Evolutionary conservation across 208 protist genomes (phyloP), one percentile per base, ranked within the genome.

Genomic region (Lotmaria passim): DNA sequence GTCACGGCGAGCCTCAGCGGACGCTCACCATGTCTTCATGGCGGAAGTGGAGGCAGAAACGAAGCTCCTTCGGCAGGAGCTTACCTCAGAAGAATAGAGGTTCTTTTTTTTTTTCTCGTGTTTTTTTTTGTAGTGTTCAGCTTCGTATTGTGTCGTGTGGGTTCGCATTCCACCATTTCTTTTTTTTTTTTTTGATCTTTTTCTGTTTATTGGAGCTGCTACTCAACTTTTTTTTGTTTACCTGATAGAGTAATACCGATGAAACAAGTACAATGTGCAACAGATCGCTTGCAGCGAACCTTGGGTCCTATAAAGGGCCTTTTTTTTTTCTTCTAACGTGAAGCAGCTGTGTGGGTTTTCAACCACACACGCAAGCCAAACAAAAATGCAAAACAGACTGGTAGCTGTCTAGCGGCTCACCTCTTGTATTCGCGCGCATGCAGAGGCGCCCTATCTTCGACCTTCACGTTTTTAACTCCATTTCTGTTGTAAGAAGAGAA

Each of bases 51-150:
- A 58, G n/a, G 43, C 46, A 19, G 77, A 82, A 39, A 57, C 72
- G 17, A 11, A 26, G 0, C 72, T 82, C 12, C 51, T 79, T 26
- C 63, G 70, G 17, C 56, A 62, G 21, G 72, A 82, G 47, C 55
- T 75, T 15, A 21, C 34, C 30, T 28, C 21, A 7, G 23, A 23
- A 17, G 55, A 19, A 7, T 60, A 47, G 24, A 15, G 26, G 6
- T 31, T 7, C 50, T 14, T n/a, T n/a, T 10, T 58, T 59, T 66
- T 31, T 61, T 38, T 66, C 63, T 47, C 44, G 57, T 50, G 38
- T 73, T 67, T 67, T 38, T 46, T 67, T 24, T 0, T 47, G 38
- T 34, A 17, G 19, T 36, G 15, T 44, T 28, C 21, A 26, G 19
- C 46, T 57, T 38, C 10, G 41, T n/a, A n/a, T 55, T 12, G 4